These are phyloP conservation scores for Flueggea neowawraea DNA, from an alignment of 441 rosid genomes.

Conservation along the genomic window DNA sequence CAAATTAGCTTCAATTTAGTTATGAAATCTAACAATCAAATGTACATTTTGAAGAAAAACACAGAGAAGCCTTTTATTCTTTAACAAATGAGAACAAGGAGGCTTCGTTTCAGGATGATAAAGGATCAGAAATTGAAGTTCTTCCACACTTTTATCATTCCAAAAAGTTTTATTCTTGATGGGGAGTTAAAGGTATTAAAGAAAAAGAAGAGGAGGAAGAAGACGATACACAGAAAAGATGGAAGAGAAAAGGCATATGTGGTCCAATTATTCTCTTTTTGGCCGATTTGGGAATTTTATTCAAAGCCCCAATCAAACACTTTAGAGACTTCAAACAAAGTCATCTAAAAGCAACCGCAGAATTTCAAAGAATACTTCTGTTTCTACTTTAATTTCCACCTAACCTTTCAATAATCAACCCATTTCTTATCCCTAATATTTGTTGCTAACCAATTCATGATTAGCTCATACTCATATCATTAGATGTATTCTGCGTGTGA, in stretches of 20 bases:
- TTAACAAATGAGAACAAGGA: no score
- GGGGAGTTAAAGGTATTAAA: no score
- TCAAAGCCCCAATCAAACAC: conserved; percentile 15
- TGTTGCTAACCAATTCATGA: neutral
- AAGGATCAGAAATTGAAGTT: no score
- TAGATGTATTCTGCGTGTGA: neutral
- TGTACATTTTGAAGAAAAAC: no score
- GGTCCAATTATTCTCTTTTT: conserved; percentile 21
- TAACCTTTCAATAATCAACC: neutral
- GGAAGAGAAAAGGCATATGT: conserved; percentile 2
- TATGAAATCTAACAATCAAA: no score
- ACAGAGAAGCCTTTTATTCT: no score
- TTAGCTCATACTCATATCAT: neutral
- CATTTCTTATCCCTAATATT: neutral
- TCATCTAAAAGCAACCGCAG: conserved; percentile 21
- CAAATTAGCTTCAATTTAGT: no score
- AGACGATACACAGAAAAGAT: no score
- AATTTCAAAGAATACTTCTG: conserved; percentile 8
- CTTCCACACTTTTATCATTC: no score
- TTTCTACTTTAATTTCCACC: conserved; percentile 13
- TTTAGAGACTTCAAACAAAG: conserved; percentile 10
- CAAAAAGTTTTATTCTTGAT: no score
- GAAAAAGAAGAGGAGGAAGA: no score
- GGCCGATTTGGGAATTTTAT: conserved; percentile 10
- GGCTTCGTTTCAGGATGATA: no score